Percentiles rank a stretch among this genome's conserved stretches.
These are phyloP conservation scores for Solanum corneliomulleri DNA, from an alignment of 257 asterid genomes.

Conservation along the genomic window DNA sequence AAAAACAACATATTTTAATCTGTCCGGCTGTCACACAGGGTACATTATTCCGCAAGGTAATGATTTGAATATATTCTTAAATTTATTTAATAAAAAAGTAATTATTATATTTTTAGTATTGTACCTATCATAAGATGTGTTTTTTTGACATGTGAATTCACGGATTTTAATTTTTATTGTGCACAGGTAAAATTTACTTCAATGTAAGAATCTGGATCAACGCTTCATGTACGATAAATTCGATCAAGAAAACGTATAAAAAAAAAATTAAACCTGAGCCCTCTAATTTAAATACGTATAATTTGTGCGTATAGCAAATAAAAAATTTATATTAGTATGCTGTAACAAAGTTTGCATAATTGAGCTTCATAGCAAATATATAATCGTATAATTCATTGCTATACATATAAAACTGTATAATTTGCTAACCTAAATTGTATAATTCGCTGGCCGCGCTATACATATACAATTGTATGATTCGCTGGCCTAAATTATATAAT, in stretches of 20 bases:
- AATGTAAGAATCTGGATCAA: no score
- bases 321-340: no score
- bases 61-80: constrained; percentile 1
- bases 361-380: accelerated
- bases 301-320: no score
- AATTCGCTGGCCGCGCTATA: no score
- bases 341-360: no score
- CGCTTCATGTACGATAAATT: not conserved
- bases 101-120: not conserved
- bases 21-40: not conserved
- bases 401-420: no score
- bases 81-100: not conserved
- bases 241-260: no score
- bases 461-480: no score
- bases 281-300: not conserved
- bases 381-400: no score
- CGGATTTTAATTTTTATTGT: not conserved
- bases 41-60: not conserved
- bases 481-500: no score
- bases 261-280: not conserved
- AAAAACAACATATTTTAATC: no score
- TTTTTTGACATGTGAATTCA: not conserved
- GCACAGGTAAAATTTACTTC: not conserved
- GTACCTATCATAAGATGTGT: not conserved
- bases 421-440: no score